Base-by-base conservation (phyloP, 1,139 yeast genomes). In the Yamadazyma atlantica region DNA sequence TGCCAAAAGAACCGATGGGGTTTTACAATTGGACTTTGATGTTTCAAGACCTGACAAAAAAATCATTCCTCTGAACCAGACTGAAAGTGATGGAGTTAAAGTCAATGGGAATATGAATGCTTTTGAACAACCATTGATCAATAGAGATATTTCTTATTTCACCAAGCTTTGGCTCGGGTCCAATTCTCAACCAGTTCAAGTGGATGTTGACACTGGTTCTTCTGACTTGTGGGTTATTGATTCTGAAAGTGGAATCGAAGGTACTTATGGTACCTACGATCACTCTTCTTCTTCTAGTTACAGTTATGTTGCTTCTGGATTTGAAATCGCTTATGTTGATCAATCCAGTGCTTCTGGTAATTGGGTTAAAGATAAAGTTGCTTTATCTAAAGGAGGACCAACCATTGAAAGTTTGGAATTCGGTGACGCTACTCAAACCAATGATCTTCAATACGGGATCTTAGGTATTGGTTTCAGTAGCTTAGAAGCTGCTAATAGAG, bases 281-380 rank as follows among this genome's bases (percentile, higher is more conserved):
- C 41, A 37, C 23, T 19, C 44, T 9, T 27, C 41, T 14, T 44
- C 61, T 23, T 50, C 53, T 32, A 44, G 60, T 4, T 69, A 73
- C 44, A 60, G 50, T 14, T 54, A 58, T 35, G 69, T 69, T 11
- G 64, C 63, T 3, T 48, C 58, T 4, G 49, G 51, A 1, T 71
- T 70, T 45, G 18, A 35, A 35, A 82, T 83, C 48, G 41, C 56
- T 13, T 85, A 85, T 51, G 79, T 80, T 23, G 95, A 85, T 55
- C 54, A 58, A 6, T 69, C 86, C 18, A 66, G 57, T 50, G 88
- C 90, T 2, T 44, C 51, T 6, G 95, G 95, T 32, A 55, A 65
- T 39, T 75, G 79, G 82, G 82, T 79, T 14, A 51, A 54, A 29
- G 84, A 77, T 48, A 54, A 53, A 30, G 66, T 78, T 23, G 40